Base-by-base conservation (phyloP, 331 rosid species). In the Acacia pycnantha region DNA sequence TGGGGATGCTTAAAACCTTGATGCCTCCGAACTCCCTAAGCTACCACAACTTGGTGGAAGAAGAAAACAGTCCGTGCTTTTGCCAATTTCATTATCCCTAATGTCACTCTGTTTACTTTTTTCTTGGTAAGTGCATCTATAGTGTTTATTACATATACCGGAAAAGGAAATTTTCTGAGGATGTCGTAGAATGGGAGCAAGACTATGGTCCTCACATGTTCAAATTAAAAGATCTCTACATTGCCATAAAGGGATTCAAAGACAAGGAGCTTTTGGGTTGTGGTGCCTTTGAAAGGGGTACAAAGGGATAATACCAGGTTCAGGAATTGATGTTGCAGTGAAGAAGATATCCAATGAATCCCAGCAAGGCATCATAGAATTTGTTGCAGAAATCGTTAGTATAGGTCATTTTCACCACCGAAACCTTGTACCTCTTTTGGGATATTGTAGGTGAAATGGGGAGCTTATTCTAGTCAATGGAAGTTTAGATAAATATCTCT, bases 201-300 rank as follows among this genome's bases (percentile, higher is more conserved):
- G 83, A 85, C 26, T 85, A 85, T 53, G 87, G 90, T 33, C 81
- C 87, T 21, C 86, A 82, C 9, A 85, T 82, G 56, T 85, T 87
- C 66, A 80, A 67, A 78, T 82, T 67, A 72, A 85, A 85, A 31
- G 83, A 78, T 80, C 76, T 85, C 27, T 62, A 83, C 78, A 31
- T 68, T 2, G 88, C 90, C 40, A 88, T 88, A 56, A 85, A 77
- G 40, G 90, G 90, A 31, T 88, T 88, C 80, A 73, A 35, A 59
- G 82, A 85, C 53, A 77, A 18, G 85, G 71, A 50, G 41, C 41
- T 88, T 9, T 24, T 88, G 40, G 87, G 87, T 8, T 66, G 31
- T 31, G 88, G 90, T 50, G 88, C 88, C 51, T 88, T 83, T 83
- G 90, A 0, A 77, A 79, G 8, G 90, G 85, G 40, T 85, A 82